Base-by-base conservation (phyloP, 2,329 filamentous ascomycete species). In the Cladosporium sp. region DNA sequence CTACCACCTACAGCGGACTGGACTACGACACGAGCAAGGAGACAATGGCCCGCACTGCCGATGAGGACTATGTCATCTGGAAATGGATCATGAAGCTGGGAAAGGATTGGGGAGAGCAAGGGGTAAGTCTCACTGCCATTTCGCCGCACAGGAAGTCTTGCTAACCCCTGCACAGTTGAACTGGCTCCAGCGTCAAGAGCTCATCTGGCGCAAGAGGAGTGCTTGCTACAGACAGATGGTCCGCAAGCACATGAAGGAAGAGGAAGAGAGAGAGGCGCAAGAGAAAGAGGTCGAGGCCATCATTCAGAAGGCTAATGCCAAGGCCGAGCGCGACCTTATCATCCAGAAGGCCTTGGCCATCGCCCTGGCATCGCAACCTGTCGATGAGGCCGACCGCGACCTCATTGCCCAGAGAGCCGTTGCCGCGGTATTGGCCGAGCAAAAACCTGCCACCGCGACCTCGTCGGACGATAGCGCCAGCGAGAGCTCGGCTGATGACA, bases 1-100 rank as follows among this genome's bases (percentile, higher is more conserved):
- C 55, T 37, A 21, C 11, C 55, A 26, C 33, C 55, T 33, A 33
- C 31, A 57, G 33, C 5, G n/a, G 21, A 23, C 28, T 57, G 55
- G 33, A 35, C 33, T 57, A 57, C 55, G 55, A 57, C 31, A 35
- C 33, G 31, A 37, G 55, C 29, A 49, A 33, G 28, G 60, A 53
- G 46, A 29, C 26, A 21, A 37, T 63, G 61, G 61, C 23, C 18
- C 33, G 29, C 21, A 63, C 50, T 12, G 35, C 28, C 23, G n/a
- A 44, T 10, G 61, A 63, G 26, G 61, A 56, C 50, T n/a, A 26
- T 23, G 18, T 55, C 31, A 63, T 63, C 50, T 26, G 23, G 18
- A 46, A 46, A 2, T 63, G 50, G 33, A 33, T 56, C 26, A 55
- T 21, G n/a, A 63, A 63, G 35, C 35, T 55, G 14, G 61, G 61